phyloP scores from a whole-genome alignment of 371 early-diverging fungal genomes.

The Mortierella sp. region DNA sequence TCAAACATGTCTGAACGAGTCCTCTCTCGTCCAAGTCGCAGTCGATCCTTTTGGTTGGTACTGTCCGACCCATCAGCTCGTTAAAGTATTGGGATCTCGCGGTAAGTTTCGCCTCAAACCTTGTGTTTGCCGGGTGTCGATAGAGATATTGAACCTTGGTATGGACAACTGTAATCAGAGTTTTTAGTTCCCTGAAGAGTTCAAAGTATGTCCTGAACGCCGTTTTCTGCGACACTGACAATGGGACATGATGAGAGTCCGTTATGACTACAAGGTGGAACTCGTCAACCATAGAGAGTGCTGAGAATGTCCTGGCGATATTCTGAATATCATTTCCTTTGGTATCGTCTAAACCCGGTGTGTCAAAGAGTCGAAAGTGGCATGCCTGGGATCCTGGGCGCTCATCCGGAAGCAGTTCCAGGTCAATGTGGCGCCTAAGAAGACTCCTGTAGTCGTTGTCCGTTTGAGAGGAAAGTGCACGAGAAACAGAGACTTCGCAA shows the following conservation, averaged over 20 bases:
- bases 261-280: slow-evolving; percentile 4
- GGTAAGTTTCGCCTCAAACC: background rate
- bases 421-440: background rate
- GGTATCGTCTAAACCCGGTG: slow-evolving; percentile 6
- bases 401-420: background rate
- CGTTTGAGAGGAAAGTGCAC: too few species aligned
- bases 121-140: background rate
- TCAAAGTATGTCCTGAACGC: slow-evolving; percentile 1
- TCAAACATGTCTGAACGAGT: background rate
- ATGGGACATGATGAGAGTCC: background rate
- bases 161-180: background rate
- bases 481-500: background rate
- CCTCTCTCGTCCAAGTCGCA: background rate
- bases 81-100: background rate
- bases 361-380: slow-evolving; percentile 7
- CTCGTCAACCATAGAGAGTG: slow-evolving; percentile 1
- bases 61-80: background rate
- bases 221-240: background rate
- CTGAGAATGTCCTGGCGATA: slow-evolving; percentile 5
- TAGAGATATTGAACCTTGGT: background rate
- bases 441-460: background rate
- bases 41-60: background rate
- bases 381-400: background rate
- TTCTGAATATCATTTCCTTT: slow-evolving; percentile 3
- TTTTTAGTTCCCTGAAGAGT: background rate